phyloP scores from a whole-genome alignment of 2,329 filamentous ascomycete genomes.

The Aspergillus sp. region DNA sequence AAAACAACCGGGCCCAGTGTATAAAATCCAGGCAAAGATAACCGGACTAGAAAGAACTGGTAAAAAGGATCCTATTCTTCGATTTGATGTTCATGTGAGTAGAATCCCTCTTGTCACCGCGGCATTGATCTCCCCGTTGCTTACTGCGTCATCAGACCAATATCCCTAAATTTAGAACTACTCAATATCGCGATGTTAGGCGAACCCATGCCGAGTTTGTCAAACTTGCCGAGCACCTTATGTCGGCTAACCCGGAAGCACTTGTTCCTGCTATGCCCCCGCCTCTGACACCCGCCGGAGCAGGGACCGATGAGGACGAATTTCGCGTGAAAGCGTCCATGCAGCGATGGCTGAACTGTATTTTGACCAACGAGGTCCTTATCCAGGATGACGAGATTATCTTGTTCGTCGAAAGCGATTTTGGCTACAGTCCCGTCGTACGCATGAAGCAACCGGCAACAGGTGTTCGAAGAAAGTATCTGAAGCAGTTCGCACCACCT shows the following conservation, averaged over 20 bases:
- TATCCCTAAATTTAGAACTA: slow-evolving; percentile 95
- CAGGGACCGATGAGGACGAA: slow-evolving; percentile 95
- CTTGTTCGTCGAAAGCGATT: slow-evolving; percentile 98
- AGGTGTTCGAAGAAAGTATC: slow-evolving; percentile 86
- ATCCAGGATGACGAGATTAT: slow-evolving; percentile 97
- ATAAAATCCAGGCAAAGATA: slow-evolving; percentile 91
- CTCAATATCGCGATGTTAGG: slow-evolving; percentile 95
- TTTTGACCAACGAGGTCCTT: slow-evolving; percentile 87
- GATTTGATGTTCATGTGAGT: slow-evolving; percentile 94
- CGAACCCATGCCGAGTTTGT: slow-evolving; percentile 93
- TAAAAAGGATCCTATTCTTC: slow-evolving; percentile 90
- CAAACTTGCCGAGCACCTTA: slow-evolving; percentile 93
- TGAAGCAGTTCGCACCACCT: slow-evolving; percentile 97
- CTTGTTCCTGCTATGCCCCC: slow-evolving; percentile 92
- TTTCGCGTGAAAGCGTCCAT: slow-evolving; percentile 80
- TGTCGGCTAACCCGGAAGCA: slow-evolving; percentile 95
- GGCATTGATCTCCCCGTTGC: neutral
- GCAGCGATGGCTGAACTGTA: slow-evolving; percentile 92
- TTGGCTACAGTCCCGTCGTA: slow-evolving; percentile 94
- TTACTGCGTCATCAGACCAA: slow-evolving; percentile 68
- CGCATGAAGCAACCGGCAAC: slow-evolving; percentile 96
- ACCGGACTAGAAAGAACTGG: slow-evolving; percentile 89
- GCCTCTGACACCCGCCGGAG: slow-evolving; percentile 89
- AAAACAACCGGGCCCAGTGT: slow-evolving; percentile 62
- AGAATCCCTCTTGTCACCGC: neutral